Base-by-base conservation (phyloP, 2,329 filamentous ascomycete genomes). In the Colletotrichum coccodes region DNA sequence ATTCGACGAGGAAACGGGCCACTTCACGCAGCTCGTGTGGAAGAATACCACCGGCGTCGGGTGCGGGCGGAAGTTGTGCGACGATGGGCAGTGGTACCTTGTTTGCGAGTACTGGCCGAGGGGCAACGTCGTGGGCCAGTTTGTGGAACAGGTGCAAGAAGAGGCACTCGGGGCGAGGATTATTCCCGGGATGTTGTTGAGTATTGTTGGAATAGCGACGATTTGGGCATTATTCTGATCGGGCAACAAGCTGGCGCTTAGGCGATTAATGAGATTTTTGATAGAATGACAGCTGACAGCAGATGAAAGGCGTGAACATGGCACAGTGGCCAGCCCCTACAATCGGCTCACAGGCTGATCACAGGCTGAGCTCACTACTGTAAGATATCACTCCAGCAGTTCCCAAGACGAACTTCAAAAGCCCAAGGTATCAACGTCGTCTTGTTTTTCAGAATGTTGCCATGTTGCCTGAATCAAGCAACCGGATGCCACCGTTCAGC, bases 1-100 rank as follows among this genome's bases (percentile, higher is more conserved):
- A 1, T 94, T 92, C 74, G 80, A 75, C 9, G 82, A 89, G 71
- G 76, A 80, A 38, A 92, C 91, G 21, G 91, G 91, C 0, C 91
- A 93, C 76, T 94, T 94, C 73, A 92, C 91, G 1, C 91, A 93
- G 81, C 78, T 94, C 7, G 91, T 94, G 6, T 94, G 92, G 91
- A 88, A 86, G 77, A 78, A 81, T 28, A 92, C 89, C 1, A 89
- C 81, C 7, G 81, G 83, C 38, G 85, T 91, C 1, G 90, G 90
- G 0, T 90, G 86, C 71, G 86, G 77, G 30, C 77, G 78, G 46
- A 75, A 66, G 54, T 21, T 64, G 46, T 74, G 73, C 53, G 12
- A 73, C 14, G 59, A 62, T 9, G 21, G 57, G 8, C 89, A 89
- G 0, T 92, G 89, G 88, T 92, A 87, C 77, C 81, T 93, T 0